Conservation (phyloP, 176 grass and related monocot species). For the Echinochloa phyllopogon region DNA sequence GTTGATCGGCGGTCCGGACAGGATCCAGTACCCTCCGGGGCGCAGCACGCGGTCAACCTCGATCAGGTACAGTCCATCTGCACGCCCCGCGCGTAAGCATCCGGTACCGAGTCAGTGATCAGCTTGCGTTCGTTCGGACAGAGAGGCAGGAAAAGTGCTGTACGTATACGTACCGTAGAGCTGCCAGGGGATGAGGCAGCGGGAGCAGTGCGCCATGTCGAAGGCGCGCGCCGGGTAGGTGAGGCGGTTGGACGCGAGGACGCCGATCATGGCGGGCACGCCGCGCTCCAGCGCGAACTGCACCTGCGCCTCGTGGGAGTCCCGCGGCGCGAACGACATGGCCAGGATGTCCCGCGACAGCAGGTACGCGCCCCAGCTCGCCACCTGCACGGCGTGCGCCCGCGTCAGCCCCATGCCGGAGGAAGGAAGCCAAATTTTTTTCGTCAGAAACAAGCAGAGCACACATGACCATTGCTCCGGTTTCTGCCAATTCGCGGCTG, state of each 20-base stretch:
- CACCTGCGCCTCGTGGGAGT: slow-evolving; percentile 80
- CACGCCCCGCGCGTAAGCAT: not conserved
- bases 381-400: slow-evolving; percentile 49
- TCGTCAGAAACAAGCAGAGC: not conserved
- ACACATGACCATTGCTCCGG: not conserved
- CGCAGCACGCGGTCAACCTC: slow-evolving; percentile 86
- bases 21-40: slow-evolving; percentile 92
- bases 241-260: slow-evolving; percentile 66
- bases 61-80: slow-evolving; percentile 84
- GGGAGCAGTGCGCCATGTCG: slow-evolving; percentile 97
- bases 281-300: slow-evolving; percentile 87
- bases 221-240: slow-evolving; percentile 79
- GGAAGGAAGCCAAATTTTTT: not conserved
- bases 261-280: slow-evolving; percentile 85
- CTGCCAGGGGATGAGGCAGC: slow-evolving; percentile 90
- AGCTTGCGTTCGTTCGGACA: no score
- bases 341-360: slow-evolving; percentile 64
- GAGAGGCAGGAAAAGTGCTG: not conserved
- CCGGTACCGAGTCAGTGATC: not conserved
- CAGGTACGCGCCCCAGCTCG: slow-evolving; percentile 86
- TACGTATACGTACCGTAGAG: slow-evolving; percentile 24
- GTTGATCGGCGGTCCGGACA: slow-evolving; percentile 90
- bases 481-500: no score
- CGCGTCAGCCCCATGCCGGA: no score
- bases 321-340: slow-evolving; percentile 81